Conservation (phyloP, 2,329 filamentous ascomycete species). For the Fusarium pseudoanthophilum region DNA sequence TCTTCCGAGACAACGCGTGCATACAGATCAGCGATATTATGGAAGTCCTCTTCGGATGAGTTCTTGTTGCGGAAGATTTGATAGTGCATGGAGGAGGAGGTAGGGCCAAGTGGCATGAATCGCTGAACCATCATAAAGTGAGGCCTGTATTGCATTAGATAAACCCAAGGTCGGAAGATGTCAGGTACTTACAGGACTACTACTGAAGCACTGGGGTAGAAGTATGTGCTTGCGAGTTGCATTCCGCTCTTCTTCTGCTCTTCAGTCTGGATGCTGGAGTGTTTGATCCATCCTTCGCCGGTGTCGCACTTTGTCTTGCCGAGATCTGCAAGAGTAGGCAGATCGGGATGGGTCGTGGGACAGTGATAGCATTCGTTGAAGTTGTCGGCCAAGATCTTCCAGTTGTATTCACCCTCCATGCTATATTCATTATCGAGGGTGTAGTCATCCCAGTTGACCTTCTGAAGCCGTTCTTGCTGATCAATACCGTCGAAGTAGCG, state of each 20-base stretch:
- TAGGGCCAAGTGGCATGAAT: conserved; percentile 17
- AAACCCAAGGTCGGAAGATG: fast-evolving
- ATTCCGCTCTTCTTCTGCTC: conserved; percentile 30
- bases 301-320: conserved; percentile 29
- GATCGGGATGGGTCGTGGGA: conserved; percentile 29
- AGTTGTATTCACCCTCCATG: conserved; percentile 66
- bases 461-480: conserved; percentile 50
- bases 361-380: conserved; percentile 63
- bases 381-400: conserved; percentile 70
- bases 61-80: conserved; percentile 30
- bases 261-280: conserved; percentile 21
- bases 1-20: conserved; percentile 27
- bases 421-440: conserved; percentile 65
- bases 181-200: conserved; percentile 27
- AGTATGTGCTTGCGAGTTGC: conserved; percentile 28
- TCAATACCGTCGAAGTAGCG: conserved; percentile 62
- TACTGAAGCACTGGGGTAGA: conserved; percentile 30
- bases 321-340: conserved; percentile 30
- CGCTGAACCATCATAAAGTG: conserved; percentile 37
- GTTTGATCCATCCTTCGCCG: conserved; percentile 24
- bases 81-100: conserved; percentile 20
- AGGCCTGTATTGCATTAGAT: not conserved
- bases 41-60: conserved; percentile 20
- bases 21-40: conserved; percentile 9
- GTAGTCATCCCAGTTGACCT: conserved; percentile 59